Base-by-base conservation (phyloP, 306 rosid species). In the Cucurbita ficifolia region DNA sequence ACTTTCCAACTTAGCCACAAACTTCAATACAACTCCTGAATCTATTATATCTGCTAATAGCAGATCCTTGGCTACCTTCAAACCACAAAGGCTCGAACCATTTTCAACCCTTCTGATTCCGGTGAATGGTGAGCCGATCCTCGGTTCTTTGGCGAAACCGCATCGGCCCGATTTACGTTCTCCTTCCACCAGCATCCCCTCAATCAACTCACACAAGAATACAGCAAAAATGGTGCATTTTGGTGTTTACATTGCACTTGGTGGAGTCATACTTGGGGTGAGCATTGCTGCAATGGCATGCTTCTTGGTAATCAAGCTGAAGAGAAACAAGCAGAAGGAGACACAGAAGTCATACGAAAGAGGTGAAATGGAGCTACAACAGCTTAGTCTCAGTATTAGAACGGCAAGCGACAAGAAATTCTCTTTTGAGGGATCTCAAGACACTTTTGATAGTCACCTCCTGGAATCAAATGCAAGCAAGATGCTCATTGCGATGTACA, bases 401-500 rank as follows among this genome's bases (percentile, higher is more conserved):
- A 90, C 94, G 5, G 84, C 89, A 19, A 85, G 92, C 49, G 94
- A 87, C 74, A 90, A 93, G 80, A 93, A 88, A 73, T 88, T 87
- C 19, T 93, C 97, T 16, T 90, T 93, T 69, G 97, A 90, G 48
- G 90, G 88, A 17, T 84, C 92, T 11, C 78, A 81, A 39, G 86
- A 83, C 18, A 51, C 83, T 36, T 76, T 75, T 52, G 91, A 86
- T 10, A 79, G 78, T 77, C 88, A 79, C 18, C 75, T 77, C 5
- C 53, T 81, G 0, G 81, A 79, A 29, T 38, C 77, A 33, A 82
- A 77, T 3, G 84, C 87, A 0, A 84, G 77, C 1, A 90, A 77
- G 87, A 80, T 82, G 74, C 57, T 81, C 45, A 40, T 84, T 46
- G 96, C 91, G 77, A 80, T 78, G 48, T 88, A 86, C 71, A 77